A percentile compares a stretch with the other conserved stretches of the same genome.
phyloP scores from a whole-genome alignment of 2,329 filamentous ascomycete genomes.

The Talaromyces sp. region DNA sequence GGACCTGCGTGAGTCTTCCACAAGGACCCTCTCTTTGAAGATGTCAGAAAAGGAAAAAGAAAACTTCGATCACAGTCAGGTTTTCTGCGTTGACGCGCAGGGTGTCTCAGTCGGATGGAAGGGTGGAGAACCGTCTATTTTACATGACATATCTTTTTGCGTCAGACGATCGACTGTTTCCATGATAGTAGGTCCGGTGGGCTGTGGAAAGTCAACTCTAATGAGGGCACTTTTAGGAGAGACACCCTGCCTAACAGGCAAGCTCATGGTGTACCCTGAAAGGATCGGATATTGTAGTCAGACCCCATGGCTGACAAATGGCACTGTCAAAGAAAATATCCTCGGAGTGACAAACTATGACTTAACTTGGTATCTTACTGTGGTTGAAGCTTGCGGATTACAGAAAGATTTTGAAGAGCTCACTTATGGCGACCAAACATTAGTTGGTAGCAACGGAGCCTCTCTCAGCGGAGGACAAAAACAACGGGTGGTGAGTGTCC shows the following conservation, averaged over 20 bases:
- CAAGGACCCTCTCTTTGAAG: no score
- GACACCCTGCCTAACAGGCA: constrained; percentile 12
- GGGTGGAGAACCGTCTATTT: not conserved
- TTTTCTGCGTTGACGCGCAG: not conserved
- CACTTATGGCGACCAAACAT: constrained; percentile 46
- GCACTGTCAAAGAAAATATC: not conserved
- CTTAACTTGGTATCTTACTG: not conserved
- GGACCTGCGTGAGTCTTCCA: not conserved
- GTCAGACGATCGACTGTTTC: constrained; percentile 10
- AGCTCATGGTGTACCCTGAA: constrained; percentile 12
- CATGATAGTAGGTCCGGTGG: constrained; percentile 17
- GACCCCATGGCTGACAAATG: constrained; percentile 16
- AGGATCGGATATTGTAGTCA: constrained; percentile 17
- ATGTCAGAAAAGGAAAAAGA: no score
- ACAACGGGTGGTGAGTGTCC: constrained; percentile 60
- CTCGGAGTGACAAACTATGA: not conserved
- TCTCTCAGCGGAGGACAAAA: constrained; percentile 78
- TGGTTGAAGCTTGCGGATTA: not conserved
- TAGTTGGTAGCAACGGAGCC: constrained; percentile 63
- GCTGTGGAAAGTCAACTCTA: constrained; percentile 18
- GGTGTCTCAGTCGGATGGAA: not conserved
- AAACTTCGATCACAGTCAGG: no score
- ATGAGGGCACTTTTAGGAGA: constrained; percentile 16
- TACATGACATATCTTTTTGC: constrained; percentile 12
- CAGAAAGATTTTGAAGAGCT: not conserved